phyloP scores from a whole-genome alignment of 108 stramenopile genomes.

The Ochromonas danica region DNA sequence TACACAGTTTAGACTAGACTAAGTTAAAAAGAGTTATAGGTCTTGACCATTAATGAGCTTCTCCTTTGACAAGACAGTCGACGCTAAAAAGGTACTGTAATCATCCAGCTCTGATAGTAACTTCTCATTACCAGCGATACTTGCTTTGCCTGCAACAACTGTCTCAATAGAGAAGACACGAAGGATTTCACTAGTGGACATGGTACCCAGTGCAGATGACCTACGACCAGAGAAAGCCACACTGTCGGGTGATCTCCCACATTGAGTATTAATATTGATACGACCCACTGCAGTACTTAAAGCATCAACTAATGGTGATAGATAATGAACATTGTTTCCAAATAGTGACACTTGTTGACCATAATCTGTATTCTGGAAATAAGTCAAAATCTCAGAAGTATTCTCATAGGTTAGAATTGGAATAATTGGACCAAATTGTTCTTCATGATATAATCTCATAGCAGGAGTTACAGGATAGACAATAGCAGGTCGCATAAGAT shows the following conservation, averaged over 20 bases:
- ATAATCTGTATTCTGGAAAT: conserved; percentile 65
- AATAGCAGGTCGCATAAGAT: conserved; percentile 76
- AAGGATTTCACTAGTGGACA: conserved; percentile 56
- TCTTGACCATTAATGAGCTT: no score
- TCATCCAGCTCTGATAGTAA: neutral
- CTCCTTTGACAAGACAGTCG: no score
- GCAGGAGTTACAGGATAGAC: conserved; percentile 66
- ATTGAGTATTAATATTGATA: conserved; percentile 79
- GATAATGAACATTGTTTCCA: neutral
- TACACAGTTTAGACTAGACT: no score
- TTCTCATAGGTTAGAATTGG: conserved; percentile 68
- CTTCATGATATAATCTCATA: conserved; percentile 72
- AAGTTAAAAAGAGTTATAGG: no score
- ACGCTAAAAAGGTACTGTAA: neutral
- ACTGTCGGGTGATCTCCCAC: conserved; percentile 75
- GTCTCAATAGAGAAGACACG: conserved; percentile 40
- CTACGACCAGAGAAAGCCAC: conserved; percentile 78
- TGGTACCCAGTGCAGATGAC: conserved; percentile 78
- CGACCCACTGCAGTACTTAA: conserved; percentile 77
- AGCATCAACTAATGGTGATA: conserved; percentile 57
- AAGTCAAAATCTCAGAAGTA: conserved; percentile 62
- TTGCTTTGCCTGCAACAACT: conserved; percentile 26
- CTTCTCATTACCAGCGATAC: neutral
- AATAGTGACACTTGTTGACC: conserved; percentile 83
- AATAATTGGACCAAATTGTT: conserved; percentile 83